Conservation (phyloP, 768 basidiomycete genomes). For the Heimioporus sp. region DNA sequence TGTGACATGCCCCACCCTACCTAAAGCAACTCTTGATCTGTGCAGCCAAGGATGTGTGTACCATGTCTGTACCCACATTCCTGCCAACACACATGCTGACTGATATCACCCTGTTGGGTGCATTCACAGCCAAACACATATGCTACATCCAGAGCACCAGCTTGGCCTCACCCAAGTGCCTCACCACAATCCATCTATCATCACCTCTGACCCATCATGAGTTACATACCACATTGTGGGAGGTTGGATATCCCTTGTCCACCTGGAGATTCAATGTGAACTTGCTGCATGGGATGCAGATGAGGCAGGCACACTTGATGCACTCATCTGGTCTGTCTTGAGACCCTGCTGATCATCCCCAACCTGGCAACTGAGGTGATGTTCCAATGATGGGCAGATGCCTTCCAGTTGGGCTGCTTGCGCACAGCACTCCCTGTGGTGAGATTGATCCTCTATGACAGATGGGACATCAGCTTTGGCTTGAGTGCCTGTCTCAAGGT, state of each 20-base stretch:
- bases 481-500: too few relatives aligned
- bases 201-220: neutral
- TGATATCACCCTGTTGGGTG: neutral
- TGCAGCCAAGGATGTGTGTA: neutral
- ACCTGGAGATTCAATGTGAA: neutral
- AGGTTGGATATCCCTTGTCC: neutral
- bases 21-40: neutral
- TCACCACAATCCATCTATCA: neutral
- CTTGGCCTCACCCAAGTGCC: neutral
- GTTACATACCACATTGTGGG: neutral
- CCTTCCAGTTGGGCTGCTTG: neutral
- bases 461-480: too few relatives aligned
- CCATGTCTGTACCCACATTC: neutral
- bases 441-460: neutral
- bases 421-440: neutral
- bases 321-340: neutral
- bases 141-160: neutral
- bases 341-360: neutral
- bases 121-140: neutral
- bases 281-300: neutral
- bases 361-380: neutral
- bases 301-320: neutral
- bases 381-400: neutral
- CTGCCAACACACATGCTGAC: neutral
- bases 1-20: neutral